phyloP scores from a whole-genome alignment of 208 protist species.

The Trypanosoma caninum region DNA sequence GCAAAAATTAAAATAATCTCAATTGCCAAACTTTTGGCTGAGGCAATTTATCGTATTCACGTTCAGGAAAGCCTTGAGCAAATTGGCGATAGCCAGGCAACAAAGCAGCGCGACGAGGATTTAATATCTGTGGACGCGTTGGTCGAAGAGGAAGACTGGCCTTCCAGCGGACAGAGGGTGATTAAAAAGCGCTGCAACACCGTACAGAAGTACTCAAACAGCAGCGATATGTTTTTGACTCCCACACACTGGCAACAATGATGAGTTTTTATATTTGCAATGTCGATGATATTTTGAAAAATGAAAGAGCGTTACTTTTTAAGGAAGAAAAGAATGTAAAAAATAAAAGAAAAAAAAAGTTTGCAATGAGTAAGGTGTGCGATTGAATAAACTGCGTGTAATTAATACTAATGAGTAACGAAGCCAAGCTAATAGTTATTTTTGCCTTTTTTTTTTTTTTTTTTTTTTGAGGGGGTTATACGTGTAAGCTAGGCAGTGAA shows the following conservation, averaged over 20 bases:
- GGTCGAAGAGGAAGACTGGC: constrained; percentile 77
- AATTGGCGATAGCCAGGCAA: constrained; percentile 30
- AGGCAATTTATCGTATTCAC: constrained; percentile 88
- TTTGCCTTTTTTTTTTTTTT: constrained; percentile 6
- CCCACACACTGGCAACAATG: not conserved
- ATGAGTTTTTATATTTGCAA: too few species aligned
- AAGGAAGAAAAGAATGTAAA: not conserved
- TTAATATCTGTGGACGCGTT: constrained; percentile 76
- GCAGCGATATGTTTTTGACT: not conserved
- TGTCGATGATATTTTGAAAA: too few species aligned
- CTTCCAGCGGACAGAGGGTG: constrained; percentile 11
- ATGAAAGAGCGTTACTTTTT: too few species aligned
- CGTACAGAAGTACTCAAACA: not conserved
- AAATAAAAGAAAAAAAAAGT: not conserved
- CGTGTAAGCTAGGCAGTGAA: too few species aligned
- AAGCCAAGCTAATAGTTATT: too few species aligned
- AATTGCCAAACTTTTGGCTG: constrained; percentile 80
- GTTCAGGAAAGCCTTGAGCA: constrained; percentile 77
- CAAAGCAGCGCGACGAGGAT: constrained; percentile 51
- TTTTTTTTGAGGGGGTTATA: too few species aligned
- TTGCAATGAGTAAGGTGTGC: too few species aligned
- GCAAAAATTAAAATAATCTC: constrained; percentile 86
- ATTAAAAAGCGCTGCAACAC: not conserved
- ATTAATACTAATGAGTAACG: too few species aligned
- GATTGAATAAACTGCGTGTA: too few species aligned